phyloP scores from a whole-genome alignment of 345 rosid species.

The Aquilaria yunnanensis region DNA sequence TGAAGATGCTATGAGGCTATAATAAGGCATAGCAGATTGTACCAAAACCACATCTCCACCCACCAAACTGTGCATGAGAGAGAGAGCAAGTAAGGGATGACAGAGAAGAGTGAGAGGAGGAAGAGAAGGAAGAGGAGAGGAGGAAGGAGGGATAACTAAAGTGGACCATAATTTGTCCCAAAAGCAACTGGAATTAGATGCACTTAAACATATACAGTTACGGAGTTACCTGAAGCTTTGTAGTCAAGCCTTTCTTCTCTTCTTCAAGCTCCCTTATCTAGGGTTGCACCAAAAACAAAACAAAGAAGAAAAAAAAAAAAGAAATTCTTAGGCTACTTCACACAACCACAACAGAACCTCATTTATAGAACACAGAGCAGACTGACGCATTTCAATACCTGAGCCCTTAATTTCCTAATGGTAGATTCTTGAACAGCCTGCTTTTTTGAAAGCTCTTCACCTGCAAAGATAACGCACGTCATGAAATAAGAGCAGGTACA shows the following conservation, averaged over 20 bases:
- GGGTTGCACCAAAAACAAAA: slow-evolving; percentile 22
- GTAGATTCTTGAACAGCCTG: slow-evolving; percentile 96
- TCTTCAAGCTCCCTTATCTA: slow-evolving; percentile 96
- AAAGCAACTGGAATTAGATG: too few species aligned
- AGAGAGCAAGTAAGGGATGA: too few species aligned
- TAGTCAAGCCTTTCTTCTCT: slow-evolving; percentile 88
- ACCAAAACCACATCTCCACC: too few species aligned
- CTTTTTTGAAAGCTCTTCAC: slow-evolving; percentile 98
- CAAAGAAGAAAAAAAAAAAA: slow-evolving; percentile 13
- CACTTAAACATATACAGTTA: slow-evolving; percentile 26
- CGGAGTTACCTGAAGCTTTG: slow-evolving; percentile 95
- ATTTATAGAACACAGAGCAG: too few species aligned
- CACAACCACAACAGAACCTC: slow-evolving; percentile 9
- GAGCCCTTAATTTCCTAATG: slow-evolving; percentile 96
- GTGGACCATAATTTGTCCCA: too few species aligned
- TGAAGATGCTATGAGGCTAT: too few species aligned
- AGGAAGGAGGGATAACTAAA: too few species aligned
- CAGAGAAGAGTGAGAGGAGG: too few species aligned
- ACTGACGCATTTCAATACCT: slow-evolving; percentile 36
- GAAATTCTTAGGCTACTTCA: slow-evolving; percentile 4
- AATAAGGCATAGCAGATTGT: too few species aligned
- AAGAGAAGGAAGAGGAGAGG: too few species aligned
- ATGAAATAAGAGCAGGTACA: slow-evolving; percentile 6
- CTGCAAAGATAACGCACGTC: slow-evolving; percentile 33
- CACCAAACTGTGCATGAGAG: too few species aligned